Evolutionary conservation across 192 early-diverging fungal species (phyloP), one percentile per base, ranked within the genome.

Genomic region (Umbelopsis vinacea): DNA sequence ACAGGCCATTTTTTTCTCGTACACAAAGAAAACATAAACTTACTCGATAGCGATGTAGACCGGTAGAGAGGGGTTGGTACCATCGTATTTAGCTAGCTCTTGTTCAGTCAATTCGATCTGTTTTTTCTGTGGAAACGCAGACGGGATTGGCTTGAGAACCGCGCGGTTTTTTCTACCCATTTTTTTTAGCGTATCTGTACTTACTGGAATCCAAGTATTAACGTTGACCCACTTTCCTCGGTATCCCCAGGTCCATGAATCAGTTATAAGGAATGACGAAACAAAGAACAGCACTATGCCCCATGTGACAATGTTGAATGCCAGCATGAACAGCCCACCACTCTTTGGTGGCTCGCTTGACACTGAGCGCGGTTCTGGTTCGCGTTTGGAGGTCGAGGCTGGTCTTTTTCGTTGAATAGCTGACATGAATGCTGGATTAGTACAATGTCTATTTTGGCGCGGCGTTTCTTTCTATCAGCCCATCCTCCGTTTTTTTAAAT

Each of bases 1-100:
- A 63, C 21, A 47, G n/a, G 33, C 55, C 21, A 19, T n/a, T 19
- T 53, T 22, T 57, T 6, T 52, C 6, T 45, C 40, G 40, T 12
- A 43, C 11, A 43, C 40, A 43, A 43, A 43, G 40, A 43, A 43
- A 43, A 43, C 40, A 43, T 4, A 43, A 52, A 66, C 78, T 79
- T 89, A 92, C 89, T 91, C 89, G 54, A 98, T 88, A 2, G 96
- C 95, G 55, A 99, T 74, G 71, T 98, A 97, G 46, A 98, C 89
- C 0, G 95, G 96, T 70, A 91, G 82, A 46, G 78, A 84, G 0
- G 89, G 89, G 77, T 95, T 91, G 43, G 84, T 83, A 15, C 98
- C 98, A 74, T 99, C 95, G 75, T 94, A 96, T 71, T 79, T 74
- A 10, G 85, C 82, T 15, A 99, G 81, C 74, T 99, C 90, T n/a